Base-by-base conservation (phyloP, 2,329 filamentous ascomycete genomes). In the Colletotrichum sp. region DNA sequence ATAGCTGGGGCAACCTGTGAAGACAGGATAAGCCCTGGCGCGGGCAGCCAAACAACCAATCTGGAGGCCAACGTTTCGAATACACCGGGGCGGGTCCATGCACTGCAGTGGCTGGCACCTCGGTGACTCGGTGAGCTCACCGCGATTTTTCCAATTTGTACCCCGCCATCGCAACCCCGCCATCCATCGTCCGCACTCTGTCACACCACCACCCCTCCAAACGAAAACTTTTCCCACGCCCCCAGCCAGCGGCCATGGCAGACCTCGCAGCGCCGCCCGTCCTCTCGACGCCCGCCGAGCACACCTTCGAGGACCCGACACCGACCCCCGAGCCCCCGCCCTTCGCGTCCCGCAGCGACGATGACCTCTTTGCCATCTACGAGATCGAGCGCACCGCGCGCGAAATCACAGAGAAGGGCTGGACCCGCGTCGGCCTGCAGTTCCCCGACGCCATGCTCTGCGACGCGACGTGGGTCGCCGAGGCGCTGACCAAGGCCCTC, bases 381-480 rank as follows among this genome's bases (percentile, higher is more conserved):
- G 97, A 99, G 85, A 93, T 98, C 78, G 89, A 91, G 75, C 91
- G 95, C 72, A 98, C 97, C 0, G 90, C 95, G 65, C 84, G 86
- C 43, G 95, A 98, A 84, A 94, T 99, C 62, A 88, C 88, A n/a
- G 85, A 88, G 7, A 94, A 92, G 58, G 89, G 89, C 83, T 98
- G 95, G 91, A 90, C 86, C 77, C 91, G 94, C 66, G 91, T 99
- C 36, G 97, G 96, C 1, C 87, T 99, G n/a, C 97, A 99, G 82
- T 98, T 99, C 79, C 96, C 97, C 0, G 97, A 99, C 85, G 90
- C 93, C 32, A 98, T 98, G 95, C 90, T 99, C 1, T 88, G 91
- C 1, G 96, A 99, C 88, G 95, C 95, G 10, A 94, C 95, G 7
- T 90, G 94, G 73, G 94, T 98, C 1, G 95, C 94, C 72, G 92